Base-by-base conservation (phyloP, 257 asterid genomes). In the Rauvolfia tetraphylla region DNA sequence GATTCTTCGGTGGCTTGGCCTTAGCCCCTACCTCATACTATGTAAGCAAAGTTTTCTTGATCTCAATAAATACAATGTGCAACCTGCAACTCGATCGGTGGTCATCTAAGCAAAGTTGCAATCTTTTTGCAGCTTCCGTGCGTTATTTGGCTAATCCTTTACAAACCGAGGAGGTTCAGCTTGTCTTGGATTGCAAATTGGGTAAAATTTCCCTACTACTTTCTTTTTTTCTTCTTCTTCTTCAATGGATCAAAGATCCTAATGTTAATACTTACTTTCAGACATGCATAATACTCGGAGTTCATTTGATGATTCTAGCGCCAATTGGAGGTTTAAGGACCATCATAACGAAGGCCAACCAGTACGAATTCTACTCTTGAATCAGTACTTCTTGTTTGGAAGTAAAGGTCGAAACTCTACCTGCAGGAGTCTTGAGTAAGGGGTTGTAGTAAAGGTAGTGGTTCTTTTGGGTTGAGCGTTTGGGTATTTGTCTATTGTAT, bases 1-100 rank as follows among this genome's bases (percentile, higher is more conserved):
- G 97, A 74, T 93, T 93, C 86, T 91, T 93, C 72, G 98, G 98
- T 51, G 98, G 98, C 57, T 86, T 93, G 66, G 97, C 95, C 72
- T 84, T 91, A 82, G 96, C 94, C 34, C 98, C 96, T n/a, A 93
- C 98, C 20, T 67, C 96, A 0, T 93, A 89, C 75, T 91, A 57
- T 36, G 97, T 93, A 84, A 89, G 97, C 76, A 1, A 33, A 10
- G 3, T 39, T 39, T 14, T 25, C 20, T 73, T 39, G n/a, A 53
- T 15, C 56, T 14, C 10, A 46, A 46, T 46, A n/a, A 4, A 41
- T 41, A 41, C 8, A 8, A 44, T 44, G 8, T 14, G 1, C 49
- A 44, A 10, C 8, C 49, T 44, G 49, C 49, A 44, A 44, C 49
- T 10, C 2, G 12, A 1, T 4, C 0, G 10, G 44, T n/a, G 44